These are phyloP conservation scores for Trichomonas vaginalis DNA, from an alignment of 208 protist genomes.

Conservation along the genomic window DNA sequence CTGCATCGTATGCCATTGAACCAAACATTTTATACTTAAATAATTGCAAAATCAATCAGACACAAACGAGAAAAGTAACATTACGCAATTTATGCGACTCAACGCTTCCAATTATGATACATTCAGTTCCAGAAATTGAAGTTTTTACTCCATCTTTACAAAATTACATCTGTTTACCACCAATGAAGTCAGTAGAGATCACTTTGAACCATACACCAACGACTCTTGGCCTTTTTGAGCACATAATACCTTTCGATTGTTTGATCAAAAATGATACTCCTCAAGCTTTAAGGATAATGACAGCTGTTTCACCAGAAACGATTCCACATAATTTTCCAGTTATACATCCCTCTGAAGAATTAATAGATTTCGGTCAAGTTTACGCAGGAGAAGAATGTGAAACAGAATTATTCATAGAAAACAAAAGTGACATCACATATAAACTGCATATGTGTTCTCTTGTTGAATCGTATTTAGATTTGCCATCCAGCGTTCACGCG, in stretches of 20 bases:
- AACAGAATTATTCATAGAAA: not conserved
- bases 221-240: not conserved
- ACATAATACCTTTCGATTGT: not conserved
- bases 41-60: not conserved
- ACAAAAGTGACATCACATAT: not conserved
- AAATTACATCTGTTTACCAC: not conserved
- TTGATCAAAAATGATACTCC: not conserved
- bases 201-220: not conserved
- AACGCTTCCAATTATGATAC: not conserved
- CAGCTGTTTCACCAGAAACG: not conserved
- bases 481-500: not conserved
- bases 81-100: not conserved
- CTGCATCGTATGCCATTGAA: not conserved
- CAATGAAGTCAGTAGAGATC: not conserved
- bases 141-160: not conserved
- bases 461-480: not conserved
- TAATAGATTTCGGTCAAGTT: not conserved
- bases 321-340: not conserved
- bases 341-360: not conserved
- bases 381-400: not conserved
- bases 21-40: not conserved
- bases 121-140: not conserved
- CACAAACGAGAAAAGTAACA: not conserved
- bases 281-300: not conserved
- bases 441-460: not conserved